Conservation (phyloP, 805 yeast genomes). For the Wickerhamomyces sydowiorum region DNA sequence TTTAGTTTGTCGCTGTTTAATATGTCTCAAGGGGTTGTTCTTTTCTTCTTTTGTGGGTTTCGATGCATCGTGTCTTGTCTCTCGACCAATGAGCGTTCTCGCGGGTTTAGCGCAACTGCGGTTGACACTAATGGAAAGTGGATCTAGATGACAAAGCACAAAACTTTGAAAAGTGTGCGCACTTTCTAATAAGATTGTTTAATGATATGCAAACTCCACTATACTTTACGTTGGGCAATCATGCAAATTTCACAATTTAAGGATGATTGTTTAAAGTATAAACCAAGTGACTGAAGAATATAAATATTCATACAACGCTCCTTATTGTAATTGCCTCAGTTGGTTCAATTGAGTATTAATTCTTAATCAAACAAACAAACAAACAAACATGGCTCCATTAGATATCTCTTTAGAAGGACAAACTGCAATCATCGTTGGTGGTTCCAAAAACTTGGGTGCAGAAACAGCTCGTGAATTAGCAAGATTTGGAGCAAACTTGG, state of each 20-base stretch:
- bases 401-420: slow-evolving; percentile 34
- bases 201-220: no score
- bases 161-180: no score
- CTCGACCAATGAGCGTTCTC: neutral
- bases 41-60: neutral
- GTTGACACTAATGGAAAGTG: neutral
- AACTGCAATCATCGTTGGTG: slow-evolving; percentile 53
- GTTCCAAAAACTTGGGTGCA: slow-evolving; percentile 56
- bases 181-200: no score
- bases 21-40: no score
- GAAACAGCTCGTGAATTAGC: slow-evolving; percentile 50
- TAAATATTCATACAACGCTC: no score
- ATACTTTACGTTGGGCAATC: no score
- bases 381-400: slow-evolving; percentile 14
- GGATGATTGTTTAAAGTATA: no score
- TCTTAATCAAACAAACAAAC: neutral
- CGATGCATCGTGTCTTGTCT: neutral
- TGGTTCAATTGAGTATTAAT: neutral
- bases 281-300: no score
- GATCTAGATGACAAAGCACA: neutral
- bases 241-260: no score
- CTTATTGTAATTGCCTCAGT: no score
- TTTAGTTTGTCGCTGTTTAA: no score
- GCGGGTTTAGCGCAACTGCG: neutral
- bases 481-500: slow-evolving; percentile 44